Evolutionary conservation across 2,329 filamentous ascomycete species (phyloP).

Genomic region (Stylonectria norvegica): DNA sequence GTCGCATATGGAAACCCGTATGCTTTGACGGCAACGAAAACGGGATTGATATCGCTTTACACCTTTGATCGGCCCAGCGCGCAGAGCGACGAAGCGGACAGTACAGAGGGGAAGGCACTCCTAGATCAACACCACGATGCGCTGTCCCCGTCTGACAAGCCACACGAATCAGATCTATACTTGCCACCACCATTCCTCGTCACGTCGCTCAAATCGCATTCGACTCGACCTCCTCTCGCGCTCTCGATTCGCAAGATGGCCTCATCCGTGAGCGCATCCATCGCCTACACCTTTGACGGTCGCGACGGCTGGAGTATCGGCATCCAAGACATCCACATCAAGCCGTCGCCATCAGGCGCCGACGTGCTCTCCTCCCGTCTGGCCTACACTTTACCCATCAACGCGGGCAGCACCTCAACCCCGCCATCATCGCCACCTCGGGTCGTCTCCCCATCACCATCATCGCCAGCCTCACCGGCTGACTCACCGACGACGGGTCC

Average conservation of each 20-base stretch:
- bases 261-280: constrained; percentile 68
- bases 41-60: constrained; percentile 74
- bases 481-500: constrained; percentile 42
- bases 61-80: constrained; percentile 45
- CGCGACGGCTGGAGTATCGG: constrained; percentile 83
- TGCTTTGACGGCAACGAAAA: constrained; percentile 71
- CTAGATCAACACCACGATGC: constrained; percentile 1
- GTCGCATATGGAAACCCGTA: constrained; percentile 74
- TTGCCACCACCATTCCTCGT: constrained; percentile 49
- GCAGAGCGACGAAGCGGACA: constrained; percentile 7
- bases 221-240: constrained; percentile 72
- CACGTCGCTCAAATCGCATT: constrained; percentile 77
- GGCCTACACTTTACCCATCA: constrained; percentile 35
- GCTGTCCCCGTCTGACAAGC: not conserved
- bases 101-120: constrained; percentile 1
- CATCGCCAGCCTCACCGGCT: constrained; percentile 5
- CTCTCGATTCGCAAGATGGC: constrained; percentile 73
- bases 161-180: not conserved
- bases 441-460: constrained; percentile 7
- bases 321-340: constrained; percentile 80
- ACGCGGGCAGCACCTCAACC: constrained; percentile 20
- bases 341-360: constrained; percentile 22
- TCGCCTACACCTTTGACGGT: constrained; percentile 80
- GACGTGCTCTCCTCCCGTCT: constrained; percentile 36
- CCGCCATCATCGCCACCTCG: constrained; percentile 10